phyloP scores from a whole-genome alignment of 129 eudicot species.

The Flaveria brownii region DNA sequence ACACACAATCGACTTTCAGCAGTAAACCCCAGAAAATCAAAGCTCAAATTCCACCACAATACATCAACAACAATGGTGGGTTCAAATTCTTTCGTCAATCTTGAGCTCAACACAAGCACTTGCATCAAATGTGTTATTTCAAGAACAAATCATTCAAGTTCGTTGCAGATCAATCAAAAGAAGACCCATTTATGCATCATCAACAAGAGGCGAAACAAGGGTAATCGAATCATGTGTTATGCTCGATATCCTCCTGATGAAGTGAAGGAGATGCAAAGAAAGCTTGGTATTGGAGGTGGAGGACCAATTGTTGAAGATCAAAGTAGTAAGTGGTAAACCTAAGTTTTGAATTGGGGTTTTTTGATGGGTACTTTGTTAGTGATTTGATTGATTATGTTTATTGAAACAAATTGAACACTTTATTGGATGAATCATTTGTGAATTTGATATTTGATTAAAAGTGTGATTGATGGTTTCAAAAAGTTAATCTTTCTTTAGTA shows the following conservation, averaged over 20 bases:
- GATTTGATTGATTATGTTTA: slow-evolving; percentile 21
- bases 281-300: slow-evolving; percentile 41
- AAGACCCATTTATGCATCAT: slow-evolving; percentile 30
- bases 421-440: not conserved
- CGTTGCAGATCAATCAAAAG: slow-evolving; percentile 39
- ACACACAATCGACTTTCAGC: slow-evolving; percentile 3
- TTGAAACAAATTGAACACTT: slow-evolving; percentile 1
- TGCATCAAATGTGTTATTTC: slow-evolving; percentile 52
- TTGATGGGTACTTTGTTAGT: not conserved
- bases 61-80: slow-evolving; percentile 38
- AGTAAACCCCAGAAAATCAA: slow-evolving; percentile 25
- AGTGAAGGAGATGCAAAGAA: slow-evolving; percentile 42
- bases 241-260: slow-evolving; percentile 75
- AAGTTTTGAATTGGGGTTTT: not conserved
- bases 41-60: not conserved
- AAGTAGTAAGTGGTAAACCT: slow-evolving; percentile 42
- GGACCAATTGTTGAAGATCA: slow-evolving; percentile 48
- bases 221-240: slow-evolving; percentile 51
- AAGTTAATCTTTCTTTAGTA: not conserved
- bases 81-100: slow-evolving; percentile 46
- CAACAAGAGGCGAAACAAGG: slow-evolving; percentile 35
- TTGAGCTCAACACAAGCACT: slow-evolving; percentile 42
- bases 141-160: slow-evolving; percentile 24
- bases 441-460: not conserved
- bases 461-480: slow-evolving; percentile 2